Percentiles rank a stretch among this genome's conserved stretches.
These are phyloP conservation scores for Zygosaccharomyces pseudobailii DNA, from an alignment of 1,139 yeast genomes.

Conservation along the genomic window DNA sequence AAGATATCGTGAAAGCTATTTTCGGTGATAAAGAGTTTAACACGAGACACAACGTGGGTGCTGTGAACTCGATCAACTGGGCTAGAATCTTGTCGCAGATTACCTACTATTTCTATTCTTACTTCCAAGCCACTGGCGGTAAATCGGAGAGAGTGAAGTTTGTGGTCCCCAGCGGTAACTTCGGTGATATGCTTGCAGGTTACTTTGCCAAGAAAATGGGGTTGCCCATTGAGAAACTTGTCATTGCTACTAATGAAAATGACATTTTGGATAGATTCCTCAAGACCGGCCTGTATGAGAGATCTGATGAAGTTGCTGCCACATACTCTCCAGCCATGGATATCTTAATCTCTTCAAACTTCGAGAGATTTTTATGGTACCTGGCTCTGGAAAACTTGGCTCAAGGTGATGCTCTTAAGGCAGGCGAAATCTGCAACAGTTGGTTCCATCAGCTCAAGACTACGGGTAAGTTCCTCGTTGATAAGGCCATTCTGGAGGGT, in stretches of 20 bases:
- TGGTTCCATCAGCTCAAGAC: conserved; percentile 82
- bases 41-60: conserved; percentile 87
- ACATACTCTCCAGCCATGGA: conserved; percentile 99
- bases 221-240: conserved; percentile 75
- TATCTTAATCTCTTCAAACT: conserved; percentile 87
- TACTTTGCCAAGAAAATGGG: conserved; percentile 95
- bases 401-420: conserved; percentile 55
- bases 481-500: conserved; percentile 55
- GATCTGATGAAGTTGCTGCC: conserved; percentile 71
- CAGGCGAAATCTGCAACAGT: conserved; percentile 63
- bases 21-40: conserved; percentile 89
- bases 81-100: conserved; percentile 97
- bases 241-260: conserved; percentile 93
- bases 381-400: conserved; percentile 67
- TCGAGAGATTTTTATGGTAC: conserved; percentile 95
- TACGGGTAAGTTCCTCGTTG: conserved; percentile 71
- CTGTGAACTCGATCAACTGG: conserved; percentile 98
- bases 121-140: conserved; percentile 61
- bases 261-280: conserved; percentile 92
- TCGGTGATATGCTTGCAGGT: conserved; percentile 97
- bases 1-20: conserved; percentile 87
- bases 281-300: conserved; percentile 77
- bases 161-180: conserved; percentile 96
- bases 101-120: conserved; percentile 91
- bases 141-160: conserved; percentile 56